Percentiles rank a stretch among this genome's conserved stretches.
Evolutionary conservation across 192 early-diverging fungal species (phyloP).

Genomic region (Mycoemilia scoparia): DNA sequence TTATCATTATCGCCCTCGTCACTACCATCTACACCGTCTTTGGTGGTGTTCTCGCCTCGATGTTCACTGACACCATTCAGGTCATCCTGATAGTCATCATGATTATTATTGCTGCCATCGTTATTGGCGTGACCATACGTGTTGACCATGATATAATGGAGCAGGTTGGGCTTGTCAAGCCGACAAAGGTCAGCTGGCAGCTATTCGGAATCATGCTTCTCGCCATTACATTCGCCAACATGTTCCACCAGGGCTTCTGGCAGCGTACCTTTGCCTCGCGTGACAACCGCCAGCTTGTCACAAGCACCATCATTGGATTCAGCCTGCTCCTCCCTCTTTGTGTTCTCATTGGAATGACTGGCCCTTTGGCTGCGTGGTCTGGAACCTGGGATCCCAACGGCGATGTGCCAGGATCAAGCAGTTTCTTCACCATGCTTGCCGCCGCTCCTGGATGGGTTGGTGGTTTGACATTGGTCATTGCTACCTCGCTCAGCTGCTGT

Average conservation of each 20-base stretch:
- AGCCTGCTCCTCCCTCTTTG: slow-evolving; percentile 33
- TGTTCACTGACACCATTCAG: slow-evolving; percentile 45
- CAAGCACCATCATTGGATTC: slow-evolving; percentile 35
- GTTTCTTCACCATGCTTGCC: slow-evolving; percentile 47
- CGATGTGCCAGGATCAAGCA: slow-evolving; percentile 30
- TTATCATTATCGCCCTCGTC: slow-evolving; percentile 37
- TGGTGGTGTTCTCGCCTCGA: slow-evolving; percentile 46
- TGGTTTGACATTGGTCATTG: slow-evolving; percentile 35
- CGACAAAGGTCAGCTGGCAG: slow-evolving; percentile 48
- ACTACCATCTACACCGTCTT: slow-evolving; percentile 50
- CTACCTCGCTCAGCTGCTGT: slow-evolving; percentile 44
- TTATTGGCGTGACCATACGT: slow-evolving; percentile 33
- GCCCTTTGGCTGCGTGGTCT: slow-evolving; percentile 45
- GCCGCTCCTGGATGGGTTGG: slow-evolving; percentile 39
- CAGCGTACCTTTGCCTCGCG: slow-evolving; percentile 54
- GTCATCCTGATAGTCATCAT: slow-evolving; percentile 34
- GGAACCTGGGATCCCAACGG: slow-evolving; percentile 31
- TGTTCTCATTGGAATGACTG: slow-evolving; percentile 39
- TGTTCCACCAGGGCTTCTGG: slow-evolving; percentile 57
- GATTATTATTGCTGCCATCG: slow-evolving; percentile 31
- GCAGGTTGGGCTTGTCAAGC: slow-evolving; percentile 29
- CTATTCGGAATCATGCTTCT: slow-evolving; percentile 39
- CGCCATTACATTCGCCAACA: slow-evolving; percentile 38
- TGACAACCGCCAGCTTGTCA: slow-evolving; percentile 37
- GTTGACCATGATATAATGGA: slow-evolving; percentile 30